phyloP scores from a whole-genome alignment of 176 grass and related monocot species.

The Bromus sterilis region DNA sequence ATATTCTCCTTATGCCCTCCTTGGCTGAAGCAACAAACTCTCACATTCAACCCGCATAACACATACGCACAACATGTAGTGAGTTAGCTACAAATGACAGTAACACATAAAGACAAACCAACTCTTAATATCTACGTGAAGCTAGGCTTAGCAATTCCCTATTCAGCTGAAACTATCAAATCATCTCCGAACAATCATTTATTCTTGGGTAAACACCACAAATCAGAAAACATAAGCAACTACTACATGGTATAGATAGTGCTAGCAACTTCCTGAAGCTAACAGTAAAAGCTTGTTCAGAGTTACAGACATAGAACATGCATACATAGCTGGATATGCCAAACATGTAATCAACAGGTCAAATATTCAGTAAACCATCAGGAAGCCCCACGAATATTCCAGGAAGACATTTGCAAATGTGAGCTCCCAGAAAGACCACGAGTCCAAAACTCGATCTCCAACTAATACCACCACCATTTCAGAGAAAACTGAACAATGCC shows the following conservation, averaged over 20 bases:
- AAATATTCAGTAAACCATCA: neutral
- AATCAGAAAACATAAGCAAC: neutral
- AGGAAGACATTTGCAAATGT: neutral
- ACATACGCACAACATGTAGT: neutral
- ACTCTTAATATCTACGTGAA: neutral
- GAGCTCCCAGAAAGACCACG: neutral
- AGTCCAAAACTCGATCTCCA: neutral
- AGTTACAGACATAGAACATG: neutral
- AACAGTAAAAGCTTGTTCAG: neutral
- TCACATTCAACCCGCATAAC: neutral
- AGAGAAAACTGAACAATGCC: slow-evolving; percentile 4
- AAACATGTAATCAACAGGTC: neutral
- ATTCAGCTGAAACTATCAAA: neutral
- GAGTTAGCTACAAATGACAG: neutral
- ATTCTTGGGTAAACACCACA: neutral
- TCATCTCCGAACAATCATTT: neutral
- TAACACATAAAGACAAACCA: neutral
- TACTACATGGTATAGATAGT: neutral
- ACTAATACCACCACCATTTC: neutral
- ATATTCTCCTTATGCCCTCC: neutral
- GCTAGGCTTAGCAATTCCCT: neutral
- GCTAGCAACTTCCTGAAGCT: neutral
- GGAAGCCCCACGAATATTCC: neutral
- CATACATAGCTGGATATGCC: neutral
- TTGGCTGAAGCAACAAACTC: neutral